Evolutionary conservation across 768 basidiomycete species (phyloP), one percentile per base, ranked within the genome.

Genomic region (Pleurotus pulmonarius): DNA sequence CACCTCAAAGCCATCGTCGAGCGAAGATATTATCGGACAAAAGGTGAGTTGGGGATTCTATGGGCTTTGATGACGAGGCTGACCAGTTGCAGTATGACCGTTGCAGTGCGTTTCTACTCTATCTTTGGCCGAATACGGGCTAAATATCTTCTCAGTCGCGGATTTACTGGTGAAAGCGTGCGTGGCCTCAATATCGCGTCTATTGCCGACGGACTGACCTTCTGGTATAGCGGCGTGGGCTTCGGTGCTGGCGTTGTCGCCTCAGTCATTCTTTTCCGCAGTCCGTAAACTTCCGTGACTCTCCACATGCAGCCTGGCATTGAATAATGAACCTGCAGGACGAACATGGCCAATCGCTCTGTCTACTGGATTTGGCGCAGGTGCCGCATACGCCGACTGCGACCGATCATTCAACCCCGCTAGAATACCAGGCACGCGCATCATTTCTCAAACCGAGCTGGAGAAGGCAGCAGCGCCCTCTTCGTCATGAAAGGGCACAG

Each of bases 331-430:
- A 25, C 59, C 49, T 55, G 38, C 67, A 94, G 93, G 93, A 77
- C 90, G 94, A 57, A 88, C 89, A 67, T 96, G 92, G 92, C 93
- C 93, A 45, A 86, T 96, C 61, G 85, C 90, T 26, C 81, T 95
- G 56, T 78, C 88, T 13, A 90, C 90, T 5, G 93, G 93, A 37
- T 94, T 94, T 67, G 93, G 93, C 34, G 80, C 86, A 40, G 93
- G 93, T 43, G 84, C 85, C 52, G 92, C 93, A 25, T 94, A 92
- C 67, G 86, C 90, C 26, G 93, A 95, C 79, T 94, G 93, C 73
- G 91, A 96, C 74, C 84, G 92, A 49, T 87, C 89, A 13, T 96
- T 95, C 83, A 94, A 94, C 74, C 89, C 92, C 16, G 88, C 93
- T 47, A 82, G 92, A 64, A 82, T 94, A 69, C 86, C 92, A 16